These are phyloP conservation scores for Monosporozyma siamensis DNA, from an alignment of 805 yeast species.

Conservation along the genomic window DNA sequence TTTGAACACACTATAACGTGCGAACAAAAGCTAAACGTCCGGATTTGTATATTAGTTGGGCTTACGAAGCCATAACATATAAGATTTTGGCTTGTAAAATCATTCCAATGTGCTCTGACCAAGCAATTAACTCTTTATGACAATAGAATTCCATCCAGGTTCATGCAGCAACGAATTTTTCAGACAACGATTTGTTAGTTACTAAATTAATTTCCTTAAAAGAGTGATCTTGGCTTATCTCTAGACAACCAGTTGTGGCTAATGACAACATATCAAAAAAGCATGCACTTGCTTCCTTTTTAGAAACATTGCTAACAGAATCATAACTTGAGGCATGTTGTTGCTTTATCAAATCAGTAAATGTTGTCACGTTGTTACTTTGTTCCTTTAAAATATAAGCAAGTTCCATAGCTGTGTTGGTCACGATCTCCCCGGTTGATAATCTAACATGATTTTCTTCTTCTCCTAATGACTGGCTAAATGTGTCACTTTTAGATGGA, in stretches of 20 bases:
- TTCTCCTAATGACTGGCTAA: neutral
- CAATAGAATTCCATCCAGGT: no score
- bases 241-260: constrained; percentile 66
- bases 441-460: constrained; percentile 12
- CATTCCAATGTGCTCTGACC: no score
- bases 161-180: constrained; percentile 18
- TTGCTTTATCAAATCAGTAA: constrained; percentile 9
- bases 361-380: constrained; percentile 8
- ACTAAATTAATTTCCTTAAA: constrained; percentile 52
- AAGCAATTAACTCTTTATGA: no score
- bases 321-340: neutral
- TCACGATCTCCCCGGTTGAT: constrained; percentile 17
- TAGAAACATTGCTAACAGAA: constrained; percentile 7
- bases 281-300: constrained; percentile 28
- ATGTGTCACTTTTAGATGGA: neutral
- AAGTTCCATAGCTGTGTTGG: constrained; percentile 23
- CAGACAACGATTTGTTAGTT: constrained; percentile 35
- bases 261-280: constrained; percentile 78
- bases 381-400: constrained; percentile 21
- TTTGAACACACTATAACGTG: no score
- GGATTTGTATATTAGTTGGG: no score
- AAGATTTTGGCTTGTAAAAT: no score
- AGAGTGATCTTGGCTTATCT: constrained; percentile 47
- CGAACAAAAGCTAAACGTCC: no score
- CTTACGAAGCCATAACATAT: no score